These are phyloP conservation scores for Leucocoprinus sp. DNA, from an alignment of 768 basidiomycete genomes.

Conservation along the genomic window DNA sequence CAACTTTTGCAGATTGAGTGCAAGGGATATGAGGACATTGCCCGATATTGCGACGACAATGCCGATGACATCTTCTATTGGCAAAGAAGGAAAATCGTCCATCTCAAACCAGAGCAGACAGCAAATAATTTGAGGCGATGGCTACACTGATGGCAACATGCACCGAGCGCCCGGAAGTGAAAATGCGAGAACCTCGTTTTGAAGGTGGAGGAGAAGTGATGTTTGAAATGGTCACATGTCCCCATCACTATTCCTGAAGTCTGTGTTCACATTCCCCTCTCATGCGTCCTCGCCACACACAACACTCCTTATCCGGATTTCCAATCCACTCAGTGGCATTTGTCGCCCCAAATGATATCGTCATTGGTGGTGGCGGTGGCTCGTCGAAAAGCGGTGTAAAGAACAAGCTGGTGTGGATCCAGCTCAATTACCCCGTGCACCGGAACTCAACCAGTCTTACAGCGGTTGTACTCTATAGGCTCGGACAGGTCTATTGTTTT, in stretches of 20 bases:
- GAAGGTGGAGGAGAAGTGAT: not conserved
- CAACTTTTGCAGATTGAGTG: constrained; percentile 88
- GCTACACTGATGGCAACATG: not conserved
- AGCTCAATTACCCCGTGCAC: not conserved
- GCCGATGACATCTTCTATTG: constrained; percentile 55
- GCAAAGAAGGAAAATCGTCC: constrained; percentile 47
- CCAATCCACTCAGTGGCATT: constrained; percentile 88
- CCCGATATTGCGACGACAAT: constrained; percentile 78
- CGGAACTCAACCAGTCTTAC: constrained; percentile 4
- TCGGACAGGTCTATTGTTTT: constrained; percentile 44
- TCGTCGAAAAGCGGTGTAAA: constrained; percentile 82
- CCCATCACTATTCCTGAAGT: not conserved
- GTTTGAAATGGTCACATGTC: not conserved
- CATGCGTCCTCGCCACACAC: constrained; percentile 78
- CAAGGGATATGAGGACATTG: constrained; percentile 83
- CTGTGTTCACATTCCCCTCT: constrained; percentile 1
- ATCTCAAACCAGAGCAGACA: constrained; percentile 7
- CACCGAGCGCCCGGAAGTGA: not conserved
- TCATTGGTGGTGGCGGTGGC: constrained; percentile 89
- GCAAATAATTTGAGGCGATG: not conserved
- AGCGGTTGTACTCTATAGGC: constrained; percentile 66
- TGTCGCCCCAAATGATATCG: constrained; percentile 56
- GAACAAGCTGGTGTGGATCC: constrained; percentile 75
- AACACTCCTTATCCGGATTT: constrained; percentile 72
- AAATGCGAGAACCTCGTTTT: not conserved